Percentiles rank a stretch among this genome's conserved stretches.
phyloP scores from a whole-genome alignment of 371 early-diverging fungal species.

The Syncephalastrum monosporum region DNA sequence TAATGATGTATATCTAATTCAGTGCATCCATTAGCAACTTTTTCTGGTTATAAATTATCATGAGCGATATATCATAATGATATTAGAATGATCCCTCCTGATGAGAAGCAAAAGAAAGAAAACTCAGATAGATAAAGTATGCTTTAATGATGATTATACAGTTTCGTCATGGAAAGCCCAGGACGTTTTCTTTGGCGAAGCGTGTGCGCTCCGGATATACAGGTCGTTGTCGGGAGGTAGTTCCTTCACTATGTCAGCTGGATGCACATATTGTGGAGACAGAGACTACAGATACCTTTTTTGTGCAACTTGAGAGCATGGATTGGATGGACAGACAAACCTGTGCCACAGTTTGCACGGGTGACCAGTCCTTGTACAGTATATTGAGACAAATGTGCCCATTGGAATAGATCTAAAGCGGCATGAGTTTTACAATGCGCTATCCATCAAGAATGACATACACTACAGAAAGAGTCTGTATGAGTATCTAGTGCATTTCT shows the following conservation, averaged over 20 bases:
- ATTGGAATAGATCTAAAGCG: slow-evolving; percentile 77
- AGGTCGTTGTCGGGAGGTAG: slow-evolving; percentile 73
- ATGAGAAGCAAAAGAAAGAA: not conserved
- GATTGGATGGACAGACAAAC: slow-evolving; percentile 93
- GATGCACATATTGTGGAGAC: not conserved
- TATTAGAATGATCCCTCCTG: not conserved
- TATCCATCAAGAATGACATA: not conserved
- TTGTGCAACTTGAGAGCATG: slow-evolving; percentile 85
- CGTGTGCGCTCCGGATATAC: slow-evolving; percentile 66
- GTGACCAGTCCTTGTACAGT: slow-evolving; percentile 94
- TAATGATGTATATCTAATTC: not conserved
- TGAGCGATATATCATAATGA: slow-evolving; percentile 9
- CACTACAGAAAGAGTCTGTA: not conserved
- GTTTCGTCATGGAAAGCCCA: slow-evolving; percentile 77
- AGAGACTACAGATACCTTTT: slow-evolving; percentile 53
- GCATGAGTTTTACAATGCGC: not conserved
- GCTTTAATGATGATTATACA: slow-evolving; percentile 7
- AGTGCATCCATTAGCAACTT: not conserved
- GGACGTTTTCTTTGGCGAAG: slow-evolving; percentile 80
- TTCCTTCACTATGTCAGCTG: slow-evolving; percentile 41
- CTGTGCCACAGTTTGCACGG: slow-evolving; percentile 91
- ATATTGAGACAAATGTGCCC: slow-evolving; percentile 97
- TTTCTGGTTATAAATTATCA: slow-evolving; percentile 5
- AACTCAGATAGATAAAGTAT: not conserved
- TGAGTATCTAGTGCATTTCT: not conserved